These are phyloP conservation scores for Sporisorium iseilematis-ciliati DNA, from an alignment of 1,284 basidiomycete species.

Conservation along the genomic window DNA sequence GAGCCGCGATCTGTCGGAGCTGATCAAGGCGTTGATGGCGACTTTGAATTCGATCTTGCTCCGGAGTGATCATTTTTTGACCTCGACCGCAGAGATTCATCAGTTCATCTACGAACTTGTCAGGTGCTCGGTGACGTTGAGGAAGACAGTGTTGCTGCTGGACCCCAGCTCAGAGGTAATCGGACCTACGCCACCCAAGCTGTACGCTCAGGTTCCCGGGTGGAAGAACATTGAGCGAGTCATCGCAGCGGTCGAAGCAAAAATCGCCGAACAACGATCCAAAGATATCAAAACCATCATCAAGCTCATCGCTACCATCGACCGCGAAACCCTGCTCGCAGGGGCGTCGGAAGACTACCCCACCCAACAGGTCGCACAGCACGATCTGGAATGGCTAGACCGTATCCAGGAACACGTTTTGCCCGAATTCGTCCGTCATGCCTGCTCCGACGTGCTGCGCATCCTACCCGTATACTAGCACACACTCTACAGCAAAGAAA, in stretches of 20 bases:
- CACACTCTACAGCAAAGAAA: not conserved
- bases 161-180: slow-evolving; percentile 10
- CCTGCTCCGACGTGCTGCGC: slow-evolving; percentile 39
- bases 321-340: slow-evolving; percentile 49
- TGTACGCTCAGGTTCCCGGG: slow-evolving; percentile 33
- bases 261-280: slow-evolving; percentile 32
- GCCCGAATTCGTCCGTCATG: slow-evolving; percentile 43
- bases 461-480: slow-evolving; percentile 47
- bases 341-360: slow-evolving; percentile 33
- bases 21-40: slow-evolving; percentile 51
- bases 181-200: slow-evolving; percentile 30
- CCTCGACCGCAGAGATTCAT: slow-evolving; percentile 51
- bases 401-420: slow-evolving; percentile 51
- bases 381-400: slow-evolving; percentile 52
- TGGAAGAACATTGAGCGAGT: slow-evolving; percentile 49
- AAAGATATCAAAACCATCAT: slow-evolving; percentile 46
- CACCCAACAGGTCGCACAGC: slow-evolving; percentile 9
- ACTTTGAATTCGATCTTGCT: slow-evolving; percentile 53
- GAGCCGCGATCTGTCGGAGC: slow-evolving; percentile 30
- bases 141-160: slow-evolving; percentile 33
- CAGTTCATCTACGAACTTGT: slow-evolving; percentile 62
- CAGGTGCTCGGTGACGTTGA: slow-evolving; percentile 39
- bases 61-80: slow-evolving; percentile 50
- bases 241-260: slow-evolving; percentile 49
- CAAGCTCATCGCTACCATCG: slow-evolving; percentile 53